A percentile compares a stretch with the other conserved stretches of the same genome.
These are phyloP conservation scores for Fusarium oligoseptatum DNA, from an alignment of 2,329 filamentous ascomycete genomes.

Conservation along the genomic window DNA sequence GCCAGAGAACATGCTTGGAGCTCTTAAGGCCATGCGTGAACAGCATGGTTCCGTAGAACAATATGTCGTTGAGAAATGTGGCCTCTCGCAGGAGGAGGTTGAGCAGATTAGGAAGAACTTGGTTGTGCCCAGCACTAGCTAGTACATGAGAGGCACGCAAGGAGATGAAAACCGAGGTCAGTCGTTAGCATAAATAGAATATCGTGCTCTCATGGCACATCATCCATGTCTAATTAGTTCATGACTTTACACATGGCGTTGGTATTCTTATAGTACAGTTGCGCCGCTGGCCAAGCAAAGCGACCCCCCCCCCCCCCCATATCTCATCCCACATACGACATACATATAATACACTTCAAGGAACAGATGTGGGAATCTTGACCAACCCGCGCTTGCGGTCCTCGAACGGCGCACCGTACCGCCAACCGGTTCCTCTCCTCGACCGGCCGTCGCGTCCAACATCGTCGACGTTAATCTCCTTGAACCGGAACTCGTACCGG, in stretches of 20 bases:
- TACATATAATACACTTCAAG: slow-evolving; percentile 52
- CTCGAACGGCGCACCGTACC: slow-evolving; percentile 73
- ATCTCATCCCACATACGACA: slow-evolving; percentile 17
- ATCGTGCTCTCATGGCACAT: slow-evolving; percentile 1
- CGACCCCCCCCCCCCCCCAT: slow-evolving; percentile 8
- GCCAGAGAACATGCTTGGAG: slow-evolving; percentile 64
- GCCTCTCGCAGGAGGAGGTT: slow-evolving; percentile 68
- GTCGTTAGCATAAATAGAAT: neutral
- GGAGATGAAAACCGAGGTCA: neutral
- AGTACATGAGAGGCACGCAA: neutral
- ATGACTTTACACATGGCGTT: slow-evolving; percentile 40
- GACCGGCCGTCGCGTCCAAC: slow-evolving; percentile 68
- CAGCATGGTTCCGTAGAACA: slow-evolving; percentile 74
- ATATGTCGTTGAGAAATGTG: slow-evolving; percentile 72
- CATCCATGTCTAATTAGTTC: slow-evolving; percentile 37
- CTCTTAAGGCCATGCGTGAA: slow-evolving; percentile 66
- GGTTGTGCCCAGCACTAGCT: slow-evolving; percentile 51
- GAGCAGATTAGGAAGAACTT: slow-evolving; percentile 65
- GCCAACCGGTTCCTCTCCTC: slow-evolving; percentile 67
- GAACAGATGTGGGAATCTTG: slow-evolving; percentile 76
- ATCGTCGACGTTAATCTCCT: slow-evolving; percentile 68
- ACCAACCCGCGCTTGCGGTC: slow-evolving; percentile 74
- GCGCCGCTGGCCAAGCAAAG: slow-evolving; percentile 26
- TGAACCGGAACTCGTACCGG: slow-evolving; percentile 75
- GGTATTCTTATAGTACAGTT: slow-evolving; percentile 47